These are phyloP conservation scores for Fusarium pininemorale DNA, from an alignment of 2,329 filamentous ascomycete species.

Conservation along the genomic window DNA sequence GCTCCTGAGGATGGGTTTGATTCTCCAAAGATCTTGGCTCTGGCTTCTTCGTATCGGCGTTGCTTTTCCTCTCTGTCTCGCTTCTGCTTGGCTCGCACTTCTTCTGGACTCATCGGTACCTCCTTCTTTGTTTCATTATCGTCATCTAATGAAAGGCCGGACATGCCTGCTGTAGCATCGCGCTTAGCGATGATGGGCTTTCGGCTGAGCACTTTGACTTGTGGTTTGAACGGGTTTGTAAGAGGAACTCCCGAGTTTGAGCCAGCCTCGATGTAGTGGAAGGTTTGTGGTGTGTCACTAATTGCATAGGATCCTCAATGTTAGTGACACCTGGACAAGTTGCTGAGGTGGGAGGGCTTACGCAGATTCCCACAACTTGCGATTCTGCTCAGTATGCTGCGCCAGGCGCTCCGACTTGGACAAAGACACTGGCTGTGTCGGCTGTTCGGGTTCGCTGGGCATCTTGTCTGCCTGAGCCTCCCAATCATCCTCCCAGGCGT, in stretches of 20 bases:
- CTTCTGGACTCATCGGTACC: conserved; percentile 74
- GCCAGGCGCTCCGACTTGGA: conserved; percentile 81
- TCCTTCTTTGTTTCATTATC: conserved; percentile 71
- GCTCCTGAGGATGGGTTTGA: conserved; percentile 63
- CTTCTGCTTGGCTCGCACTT: conserved; percentile 80
- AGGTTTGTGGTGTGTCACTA: conserved; percentile 78
- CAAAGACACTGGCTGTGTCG: conserved; percentile 55
- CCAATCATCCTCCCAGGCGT: conserved; percentile 95
- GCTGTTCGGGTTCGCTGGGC: conserved; percentile 47
- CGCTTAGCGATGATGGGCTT: conserved; percentile 74
- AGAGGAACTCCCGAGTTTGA: conserved; percentile 62
- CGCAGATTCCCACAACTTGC: conserved; percentile 90
- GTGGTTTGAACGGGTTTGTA: conserved; percentile 76
- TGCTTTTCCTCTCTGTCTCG: conserved; percentile 89
- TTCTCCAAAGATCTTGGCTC: conserved; percentile 86
- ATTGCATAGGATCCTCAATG: conserved; percentile 4
- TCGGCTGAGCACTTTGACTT: conserved; percentile 85
- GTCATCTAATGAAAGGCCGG: conserved; percentile 56
- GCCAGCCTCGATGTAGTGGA: conserved; percentile 77
- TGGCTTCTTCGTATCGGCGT: conserved; percentile 85
- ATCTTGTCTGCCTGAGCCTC: conserved; percentile 75
- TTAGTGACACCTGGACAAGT: conserved; percentile 9
- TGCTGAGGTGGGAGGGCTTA: conserved; percentile 53
- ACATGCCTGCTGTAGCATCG: conserved; percentile 61
- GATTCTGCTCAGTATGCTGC: conserved; percentile 83